Evolutionary conservation across 495 filamentous ascomycete species (phyloP), one percentile per base, ranked within the genome.

Genomic region (Zalerion maritima): DNA sequence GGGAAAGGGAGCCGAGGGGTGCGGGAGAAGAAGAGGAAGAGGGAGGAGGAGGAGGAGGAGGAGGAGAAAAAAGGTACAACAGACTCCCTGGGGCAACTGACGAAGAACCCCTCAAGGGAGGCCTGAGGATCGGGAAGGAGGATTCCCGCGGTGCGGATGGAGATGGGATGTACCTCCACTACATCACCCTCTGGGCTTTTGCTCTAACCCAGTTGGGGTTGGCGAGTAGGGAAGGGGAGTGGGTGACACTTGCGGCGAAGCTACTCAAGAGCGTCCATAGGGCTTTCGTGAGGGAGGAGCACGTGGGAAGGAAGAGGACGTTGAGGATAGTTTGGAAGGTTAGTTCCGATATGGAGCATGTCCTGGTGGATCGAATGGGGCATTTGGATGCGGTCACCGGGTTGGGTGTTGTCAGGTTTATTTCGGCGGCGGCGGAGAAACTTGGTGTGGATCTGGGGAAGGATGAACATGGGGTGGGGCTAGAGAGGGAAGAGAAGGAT

Each of bases 171-270:
- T 78, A 78, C 28, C 71, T 77, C 31, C 73, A 78, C 35, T 80
- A 76, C 40, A 48, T 78, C 6, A 77, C 72, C 0, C 39, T 80
- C 2, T 80, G 73, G 73, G 75, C 78, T 72, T 80, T 77, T 38
- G 73, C 71, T 0, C 50, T 78, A 2, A 76, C 77, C 45, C 58
- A 73, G 4, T 53, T 75, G 21, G 49, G 64, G 0, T 24, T 64
- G 7, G 73, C 68, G 8, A 61, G 59, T 3, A 53, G 55, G 0
- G 60, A 76, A 19, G 28, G 41, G 11, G 27, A 25, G 1, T 77
- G 67, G 34, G 78, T 75, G 34, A 35, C 42, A 2, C 59, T 63
- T 20, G 74, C 71, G 1, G 49, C 77, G 6, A 50, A 62, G 32
- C 52, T 80, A 8, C 71, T 72, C 13, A 56, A 58, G 28, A 64